Evolutionary conservation across 768 basidiomycete species (phyloP), one percentile per base, ranked within the genome.

Genomic region (Xerocomellus intermedius): DNA sequence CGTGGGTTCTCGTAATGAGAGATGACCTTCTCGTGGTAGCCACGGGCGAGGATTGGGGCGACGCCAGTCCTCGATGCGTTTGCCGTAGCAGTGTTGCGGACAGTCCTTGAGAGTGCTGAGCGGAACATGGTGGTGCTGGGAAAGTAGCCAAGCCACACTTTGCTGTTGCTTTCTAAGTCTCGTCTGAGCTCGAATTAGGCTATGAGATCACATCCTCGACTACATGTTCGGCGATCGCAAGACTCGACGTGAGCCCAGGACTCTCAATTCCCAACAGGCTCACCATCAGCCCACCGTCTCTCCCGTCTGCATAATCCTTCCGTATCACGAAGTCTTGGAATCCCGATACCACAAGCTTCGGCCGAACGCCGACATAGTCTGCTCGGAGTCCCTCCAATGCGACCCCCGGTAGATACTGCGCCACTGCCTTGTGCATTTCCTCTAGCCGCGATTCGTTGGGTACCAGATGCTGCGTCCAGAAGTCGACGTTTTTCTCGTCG

Each of bases 1-100:
- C 90, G 85, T 61, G 97, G 97, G 74, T 83, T 85, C 79, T 98
- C 96, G 73, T 98, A 98, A 76, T 98, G 97, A 24, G 91, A 89
- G 60, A 95, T 93, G 47, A 98, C 96, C 67, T 98, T 97, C 72
- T 95, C 93, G 69, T 98, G 95, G 69, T 98, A 98, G 5, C 77
- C 79, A 64, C 94, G 85, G 63, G 80, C 76, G 50, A 81, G 70
- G 19, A 81, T 66, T n/a, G 86, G 83, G 4, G 79, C 72, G 12
- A 79, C 50, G 26, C 73, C 66, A 32, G 75, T 61, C 51, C 75
- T 76, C 30, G 75, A 58, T 41, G 74, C 63, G 48, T 60, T 72
- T 36, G 78, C 74, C 59, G 81, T 79, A 55, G 82, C 72, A 57
- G 63, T 55, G 62, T 71, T 72, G 67, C 82, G 70, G 41, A 82